phyloP scores from a whole-genome alignment of 208 protist species.

The Trypanosoma theileri region DNA sequence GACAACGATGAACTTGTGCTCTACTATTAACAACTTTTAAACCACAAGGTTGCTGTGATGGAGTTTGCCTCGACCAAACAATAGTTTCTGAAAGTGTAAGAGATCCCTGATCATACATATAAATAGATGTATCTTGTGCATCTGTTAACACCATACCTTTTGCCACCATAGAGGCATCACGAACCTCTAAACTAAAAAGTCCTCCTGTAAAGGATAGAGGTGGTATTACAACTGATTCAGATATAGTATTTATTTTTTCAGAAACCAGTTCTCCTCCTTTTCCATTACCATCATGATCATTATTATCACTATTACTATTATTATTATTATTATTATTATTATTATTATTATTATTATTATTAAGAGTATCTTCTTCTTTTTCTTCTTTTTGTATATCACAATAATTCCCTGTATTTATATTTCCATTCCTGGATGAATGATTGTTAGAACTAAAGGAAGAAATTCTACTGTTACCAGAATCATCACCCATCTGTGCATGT shows the following conservation, averaged over 20 bases:
- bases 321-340: no score
- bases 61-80: conserved; percentile 35
- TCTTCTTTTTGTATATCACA: background rate
- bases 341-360: no score
- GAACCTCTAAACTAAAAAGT: conserved; percentile 64
- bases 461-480: background rate
- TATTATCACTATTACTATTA: no score
- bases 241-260: background rate
- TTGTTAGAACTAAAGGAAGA: background rate
- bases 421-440: background rate
- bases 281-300: no score
- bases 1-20: conserved; percentile 39
- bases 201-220: conserved; percentile 52
- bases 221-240: background rate
- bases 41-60: conserved; percentile 38
- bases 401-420: background rate
- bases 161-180: conserved; percentile 43
- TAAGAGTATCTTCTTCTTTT: background rate
- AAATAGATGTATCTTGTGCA: conserved; percentile 54
- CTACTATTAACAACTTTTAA: conserved; percentile 53
- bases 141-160: conserved; percentile 47
- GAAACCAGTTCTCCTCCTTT: background rate
- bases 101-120: conserved; percentile 54
- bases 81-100: conserved; percentile 51
- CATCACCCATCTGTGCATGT: background rate